Evolutionary conservation across 768 basidiomycete species (phyloP), one percentile per base, ranked within the genome.

Genomic region (Hypsizygus marmoreus): DNA sequence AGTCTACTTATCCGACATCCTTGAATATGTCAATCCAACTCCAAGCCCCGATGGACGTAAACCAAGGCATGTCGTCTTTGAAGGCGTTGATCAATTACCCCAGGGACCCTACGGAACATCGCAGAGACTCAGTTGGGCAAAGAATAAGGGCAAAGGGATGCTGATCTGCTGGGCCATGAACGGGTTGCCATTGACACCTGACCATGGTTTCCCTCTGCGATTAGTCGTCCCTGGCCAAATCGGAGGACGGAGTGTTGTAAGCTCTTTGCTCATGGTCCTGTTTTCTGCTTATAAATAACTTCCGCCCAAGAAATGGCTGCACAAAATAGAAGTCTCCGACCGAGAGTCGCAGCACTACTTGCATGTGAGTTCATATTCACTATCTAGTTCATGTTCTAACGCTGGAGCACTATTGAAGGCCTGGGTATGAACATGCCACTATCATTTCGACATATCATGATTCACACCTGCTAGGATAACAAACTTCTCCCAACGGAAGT

Each of bases 151-250:
- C 14, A 70, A 67, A 50, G 78, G 79, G 0, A 81, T 83, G 74
- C 59, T 84, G 37, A 61, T 80, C 14, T 50, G 68, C 54, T 64
- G 80, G 79, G 74, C 70, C 11, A 82, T 84, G 81, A 84, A 84
- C 45, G 82, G 82, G 1, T 60, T 74, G 17, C 72, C 75, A 53
- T 67, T 86, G 6, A 73, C 75, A 35, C 81, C 81, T 4, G 83
- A 85, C 51, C 84, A 86, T 48, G 84, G 84, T 9, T 82, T 73
- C 52, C 84, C 84, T 0, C 55, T 86, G n/a, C 72, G 84, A n/a
- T 60, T 83, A 4, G 68, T 86, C 47, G 69, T 85, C 0, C 82
- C 84, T 0, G 79, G 79, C 4, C 76, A 81, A 43, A 83, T 86
- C 33, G 84, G 83, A 19, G 83, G 81, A 4, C 66, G 79, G 20